Percentiles rank a stretch among this genome's conserved stretches.
phyloP scores from a whole-genome alignment of 2,329 filamentous ascomycete species.

The Alternaria metachromatica region DNA sequence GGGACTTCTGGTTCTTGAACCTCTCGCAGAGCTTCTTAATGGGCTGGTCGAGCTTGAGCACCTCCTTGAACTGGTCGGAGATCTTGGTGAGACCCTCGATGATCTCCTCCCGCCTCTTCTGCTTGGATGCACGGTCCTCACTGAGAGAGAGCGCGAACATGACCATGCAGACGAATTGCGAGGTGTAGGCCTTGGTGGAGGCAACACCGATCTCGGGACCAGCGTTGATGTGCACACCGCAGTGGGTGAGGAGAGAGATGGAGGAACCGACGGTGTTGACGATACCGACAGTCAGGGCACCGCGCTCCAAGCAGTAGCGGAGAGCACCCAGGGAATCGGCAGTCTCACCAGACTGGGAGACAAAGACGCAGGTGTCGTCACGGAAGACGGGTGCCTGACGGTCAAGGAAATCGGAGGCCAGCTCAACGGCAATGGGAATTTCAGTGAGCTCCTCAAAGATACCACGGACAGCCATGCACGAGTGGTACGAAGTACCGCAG shows the following conservation, averaged over 20 bases:
- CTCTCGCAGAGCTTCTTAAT: constrained; percentile 95
- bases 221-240: constrained; percentile 99
- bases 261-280: constrained; percentile 99
- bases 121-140: constrained; percentile 96
- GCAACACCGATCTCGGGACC: constrained; percentile 98
- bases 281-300: constrained; percentile 94
- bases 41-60: constrained; percentile 86
- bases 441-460: constrained; percentile 97
- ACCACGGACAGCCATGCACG: constrained; percentile 98
- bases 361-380: constrained; percentile 98
- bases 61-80: constrained; percentile 89
- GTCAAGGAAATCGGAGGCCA: constrained; percentile 98
- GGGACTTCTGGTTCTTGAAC: constrained; percentile 97
- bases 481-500: constrained; percentile 98
- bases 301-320: constrained; percentile 96
- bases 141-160: constrained; percentile 98
- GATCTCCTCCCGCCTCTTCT: constrained; percentile 89
- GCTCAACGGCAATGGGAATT: constrained; percentile 95
- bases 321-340: constrained; percentile 97
- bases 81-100: constrained; percentile 90
- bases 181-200: constrained; percentile 99
- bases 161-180: constrained; percentile 99
- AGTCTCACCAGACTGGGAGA: constrained; percentile 98
- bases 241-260: constrained; percentile 98
- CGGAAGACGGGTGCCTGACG: constrained; percentile 97